Conservation (phyloP, 2,329 filamentous ascomycete genomes). For the Claviceps spartinae region DNA sequence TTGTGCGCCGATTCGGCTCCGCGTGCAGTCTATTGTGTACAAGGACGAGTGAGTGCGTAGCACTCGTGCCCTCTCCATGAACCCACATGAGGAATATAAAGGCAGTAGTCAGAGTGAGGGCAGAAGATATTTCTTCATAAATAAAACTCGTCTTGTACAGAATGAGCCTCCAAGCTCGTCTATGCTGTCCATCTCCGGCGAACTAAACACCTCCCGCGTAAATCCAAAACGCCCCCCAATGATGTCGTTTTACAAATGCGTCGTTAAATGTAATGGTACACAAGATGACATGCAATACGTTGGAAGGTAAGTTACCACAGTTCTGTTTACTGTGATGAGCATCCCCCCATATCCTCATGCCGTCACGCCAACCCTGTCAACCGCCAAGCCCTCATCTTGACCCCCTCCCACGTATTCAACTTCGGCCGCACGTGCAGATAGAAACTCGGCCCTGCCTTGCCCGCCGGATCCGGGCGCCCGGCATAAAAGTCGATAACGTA, state of each 20-base stretch:
- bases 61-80: not conserved
- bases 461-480: conserved; percentile 36
- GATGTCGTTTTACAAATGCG: too few species aligned
- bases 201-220: too few species aligned
- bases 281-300: too few species aligned
- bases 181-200: not conserved
- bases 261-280: too few species aligned
- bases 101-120: too few species aligned
- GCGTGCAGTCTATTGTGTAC: conserved; percentile 9
- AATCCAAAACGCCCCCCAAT: too few species aligned
- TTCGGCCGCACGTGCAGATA: conserved; percentile 57
- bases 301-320: too few species aligned
- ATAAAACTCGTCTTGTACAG: not conserved
- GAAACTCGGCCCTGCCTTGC: conserved; percentile 38
- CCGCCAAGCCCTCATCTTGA: conserved; percentile 48
- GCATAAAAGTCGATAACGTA: conserved; percentile 98
- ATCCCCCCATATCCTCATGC: not conserved
- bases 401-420: conserved; percentile 52
- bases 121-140: too few species aligned
- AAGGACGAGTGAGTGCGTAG: conserved; percentile 14
- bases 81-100: too few species aligned
- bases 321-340: not conserved
- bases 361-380: conserved; percentile 34
- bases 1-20: conserved; percentile 20
- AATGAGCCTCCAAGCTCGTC: not conserved